Evolutionary conservation across 1,284 basidiomycete genomes (phyloP), one percentile per base, ranked within the genome.

Genomic region (Cystobasidium slooffiae): DNA sequence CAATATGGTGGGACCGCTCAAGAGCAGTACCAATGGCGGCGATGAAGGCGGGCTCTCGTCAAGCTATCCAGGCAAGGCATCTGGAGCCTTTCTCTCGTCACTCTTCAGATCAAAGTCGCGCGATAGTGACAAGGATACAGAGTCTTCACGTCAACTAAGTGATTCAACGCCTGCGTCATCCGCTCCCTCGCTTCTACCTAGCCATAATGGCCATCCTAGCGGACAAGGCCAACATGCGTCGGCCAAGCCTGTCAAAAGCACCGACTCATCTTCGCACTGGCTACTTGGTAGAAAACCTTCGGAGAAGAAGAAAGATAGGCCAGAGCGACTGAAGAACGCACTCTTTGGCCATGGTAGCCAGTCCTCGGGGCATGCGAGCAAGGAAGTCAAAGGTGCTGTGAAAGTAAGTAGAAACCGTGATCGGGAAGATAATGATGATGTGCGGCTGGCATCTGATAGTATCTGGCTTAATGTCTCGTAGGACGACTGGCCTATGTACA

Each of bases 401-500:
- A 58, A 70, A 58, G 68, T 70, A 44, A 20, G 68, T 16, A 7
- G 8, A 12, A 39, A 39, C 22, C 39, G 22, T 46, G 41, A 62
- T 44, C 18, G 63, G 20, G 37, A 22, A 10, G 22, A 39, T 53
- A 43, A 8, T 43, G 37, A 44, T 10, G 55, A 37, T 56, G 39
- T 41, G 31, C 41, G n/a, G 22, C 8, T 10, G 18, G 10, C 16
- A 37, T 9, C n/a, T 20, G 9, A 59, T 10, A 16, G 49, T 18
- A 22, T 24, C 31, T 12, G n/a, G 18, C 39, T 79, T 89, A 75
- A 87, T 89, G 55, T 89, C 89, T 92, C 94, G 67, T 84, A 90
- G 80, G 93, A 95, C 80, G 90, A 92, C 78, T 94, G 91, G 91
- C 86, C 88, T 65, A 85, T 94, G 75, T 93, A 88, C 84, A 92